Evolutionary conservation across 2,329 filamentous ascomycete genomes (phyloP).

Genomic region (Shiraia sp.): DNA sequence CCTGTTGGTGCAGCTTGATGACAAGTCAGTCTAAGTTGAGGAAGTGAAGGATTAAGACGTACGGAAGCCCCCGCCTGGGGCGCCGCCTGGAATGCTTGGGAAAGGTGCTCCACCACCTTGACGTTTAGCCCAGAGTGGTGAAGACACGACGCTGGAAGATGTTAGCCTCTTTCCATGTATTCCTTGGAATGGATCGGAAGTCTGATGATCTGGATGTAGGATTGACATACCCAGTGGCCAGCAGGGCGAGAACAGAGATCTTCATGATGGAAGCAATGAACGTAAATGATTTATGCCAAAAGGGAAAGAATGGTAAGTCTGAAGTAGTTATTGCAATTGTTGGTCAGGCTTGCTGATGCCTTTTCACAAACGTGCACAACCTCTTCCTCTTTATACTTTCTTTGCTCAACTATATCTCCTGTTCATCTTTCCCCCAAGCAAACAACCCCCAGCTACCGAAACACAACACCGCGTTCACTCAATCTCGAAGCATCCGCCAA

Average conservation of each 20-base stretch:
- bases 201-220: neutral
- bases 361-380: neutral
- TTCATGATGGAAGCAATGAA: constrained; percentile 8
- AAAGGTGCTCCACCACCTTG: neutral
- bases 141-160: constrained; percentile 12
- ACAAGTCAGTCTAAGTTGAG: neutral
- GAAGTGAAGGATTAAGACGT: neutral
- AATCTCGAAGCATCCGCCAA: neutral
- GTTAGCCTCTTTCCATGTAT: constrained; percentile 1
- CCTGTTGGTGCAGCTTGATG: neutral
- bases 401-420: constrained; percentile 4
- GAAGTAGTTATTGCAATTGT: neutral
- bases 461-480: constrained; percentile 1
- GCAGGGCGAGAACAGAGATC: constrained; percentile 9
- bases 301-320: neutral
- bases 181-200: neutral
- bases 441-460: neutral
- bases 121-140: constrained; percentile 4
- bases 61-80: neutral
- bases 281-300: neutral
- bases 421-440: neutral
- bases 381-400: too few species aligned
- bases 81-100: neutral
- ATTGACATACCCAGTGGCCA: constrained; percentile 12
- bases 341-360: neutral